Evolutionary conservation across 1,284 basidiomycete species (phyloP).

Genomic region (Cystobasidiaceae sp.): DNA sequence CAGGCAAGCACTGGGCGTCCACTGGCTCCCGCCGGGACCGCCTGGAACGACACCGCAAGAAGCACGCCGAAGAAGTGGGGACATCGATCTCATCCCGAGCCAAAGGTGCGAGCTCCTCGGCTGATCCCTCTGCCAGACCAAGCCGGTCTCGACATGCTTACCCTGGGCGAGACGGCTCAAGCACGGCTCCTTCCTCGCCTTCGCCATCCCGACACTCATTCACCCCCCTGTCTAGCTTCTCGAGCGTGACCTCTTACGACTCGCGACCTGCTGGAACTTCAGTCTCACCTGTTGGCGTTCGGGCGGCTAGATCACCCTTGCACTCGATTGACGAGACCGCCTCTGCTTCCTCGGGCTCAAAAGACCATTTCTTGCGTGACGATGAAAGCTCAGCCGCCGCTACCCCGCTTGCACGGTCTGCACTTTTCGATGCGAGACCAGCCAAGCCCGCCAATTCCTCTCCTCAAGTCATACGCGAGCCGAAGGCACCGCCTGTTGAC

Average conservation of each 20-base stretch:
- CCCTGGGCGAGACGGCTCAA: slow-evolving; percentile 14
- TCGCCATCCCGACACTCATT: slow-evolving; percentile 18
- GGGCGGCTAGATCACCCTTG: background rate
- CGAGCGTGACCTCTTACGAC: slow-evolving; percentile 10
- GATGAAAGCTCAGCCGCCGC: background rate
- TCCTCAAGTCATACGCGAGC: slow-evolving; percentile 12
- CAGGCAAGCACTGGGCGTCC: slow-evolving; percentile 26
- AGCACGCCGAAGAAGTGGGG: background rate
- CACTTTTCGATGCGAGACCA: background rate
- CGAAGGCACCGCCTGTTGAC: slow-evolving; percentile 3
- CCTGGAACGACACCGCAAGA: background rate
- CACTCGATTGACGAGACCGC: slow-evolving; percentile 15
- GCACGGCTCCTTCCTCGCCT: background rate
- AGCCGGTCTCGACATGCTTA: slow-evolving; percentile 1
- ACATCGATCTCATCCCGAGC: too few species aligned
- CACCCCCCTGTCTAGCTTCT: slow-evolving; percentile 20
- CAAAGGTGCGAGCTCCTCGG: background rate
- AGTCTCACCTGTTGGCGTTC: too few species aligned
- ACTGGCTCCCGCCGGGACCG: slow-evolving; percentile 24
- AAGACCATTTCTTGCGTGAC: background rate
- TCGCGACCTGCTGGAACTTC: background rate
- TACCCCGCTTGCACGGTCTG: background rate
- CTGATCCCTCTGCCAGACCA: too few species aligned
- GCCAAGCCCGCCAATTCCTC: background rate
- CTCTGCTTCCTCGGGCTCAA: background rate